phyloP scores from a whole-genome alignment of 352 stramenopile genomes.

The Globisporangium radiosum region DNA sequence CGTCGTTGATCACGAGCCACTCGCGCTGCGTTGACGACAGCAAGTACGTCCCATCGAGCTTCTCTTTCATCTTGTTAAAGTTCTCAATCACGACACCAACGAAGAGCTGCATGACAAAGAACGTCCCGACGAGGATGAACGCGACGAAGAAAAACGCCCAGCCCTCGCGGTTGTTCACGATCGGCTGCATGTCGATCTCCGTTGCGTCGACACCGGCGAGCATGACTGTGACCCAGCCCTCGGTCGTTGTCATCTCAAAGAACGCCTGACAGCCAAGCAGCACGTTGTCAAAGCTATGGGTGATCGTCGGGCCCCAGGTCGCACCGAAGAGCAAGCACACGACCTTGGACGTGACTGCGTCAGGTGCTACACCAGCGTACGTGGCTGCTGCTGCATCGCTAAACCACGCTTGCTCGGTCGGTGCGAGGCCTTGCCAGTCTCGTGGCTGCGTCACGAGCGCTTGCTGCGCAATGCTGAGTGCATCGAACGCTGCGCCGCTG shows the following conservation, averaged over 20 bases:
- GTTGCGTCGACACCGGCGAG: constrained; percentile 79
- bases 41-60: constrained; percentile 53
- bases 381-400: constrained; percentile 8
- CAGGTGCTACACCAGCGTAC: constrained; percentile 9
- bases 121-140: constrained; percentile 88
- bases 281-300: constrained; percentile 83
- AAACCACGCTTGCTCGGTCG: constrained; percentile 33
- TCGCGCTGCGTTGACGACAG: constrained; percentile 66
- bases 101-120: constrained; percentile 92
- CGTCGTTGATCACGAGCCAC: constrained; percentile 63
- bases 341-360: constrained; percentile 30
- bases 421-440: constrained; percentile 35
- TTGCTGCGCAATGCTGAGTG: constrained; percentile 26
- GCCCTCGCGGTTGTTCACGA: constrained; percentile 58
- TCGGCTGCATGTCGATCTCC: constrained; percentile 89
- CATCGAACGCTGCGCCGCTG: constrained; percentile 37
- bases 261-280: constrained; percentile 55
- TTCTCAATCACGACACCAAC: constrained; percentile 93
- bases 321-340: constrained; percentile 38
- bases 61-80: constrained; percentile 82
- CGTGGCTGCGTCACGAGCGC: constrained; percentile 38
- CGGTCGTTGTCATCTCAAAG: constrained; percentile 90
- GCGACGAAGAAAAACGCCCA: constrained; percentile 86
- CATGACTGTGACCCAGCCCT: constrained; percentile 89
- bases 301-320: constrained; percentile 37